phyloP scores from a whole-genome alignment of 148 eudicot genomes.

The Vaccinium darrowii region DNA sequence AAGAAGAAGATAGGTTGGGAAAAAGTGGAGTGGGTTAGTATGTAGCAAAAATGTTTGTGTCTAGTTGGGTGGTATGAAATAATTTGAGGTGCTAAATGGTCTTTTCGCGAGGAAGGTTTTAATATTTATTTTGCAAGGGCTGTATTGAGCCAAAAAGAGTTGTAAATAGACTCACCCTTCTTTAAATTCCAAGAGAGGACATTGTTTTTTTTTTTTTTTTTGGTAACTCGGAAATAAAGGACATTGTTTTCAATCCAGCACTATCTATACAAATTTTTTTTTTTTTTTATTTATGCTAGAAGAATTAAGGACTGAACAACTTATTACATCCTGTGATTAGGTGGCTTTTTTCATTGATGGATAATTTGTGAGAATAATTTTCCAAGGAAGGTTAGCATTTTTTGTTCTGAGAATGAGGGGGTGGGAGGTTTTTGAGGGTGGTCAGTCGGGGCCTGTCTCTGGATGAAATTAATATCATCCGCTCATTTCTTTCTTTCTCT shows the following conservation, averaged over 20 bases:
- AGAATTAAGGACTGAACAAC: not conserved
- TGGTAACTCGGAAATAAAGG: not conserved
- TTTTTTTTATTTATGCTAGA: not conserved
- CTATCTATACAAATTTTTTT: too few species aligned
- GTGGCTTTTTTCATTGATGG: not conserved
- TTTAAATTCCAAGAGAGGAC: not conserved
- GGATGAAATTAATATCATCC: not conserved
- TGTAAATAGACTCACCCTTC: not conserved
- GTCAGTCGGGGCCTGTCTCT: not conserved
- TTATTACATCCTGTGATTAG: not conserved
- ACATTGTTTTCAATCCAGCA: not conserved
- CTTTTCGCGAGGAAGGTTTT: too few species aligned
- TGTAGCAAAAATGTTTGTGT: too few species aligned
- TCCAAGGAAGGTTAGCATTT: not conserved
- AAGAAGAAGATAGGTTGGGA: too few species aligned
- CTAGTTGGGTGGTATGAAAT: too few species aligned
- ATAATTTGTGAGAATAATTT: not conserved
- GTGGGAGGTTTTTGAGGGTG: conserved; percentile 16
- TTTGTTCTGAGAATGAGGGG: not conserved
- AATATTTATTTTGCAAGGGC: too few species aligned
- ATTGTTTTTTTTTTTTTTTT: too few species aligned
- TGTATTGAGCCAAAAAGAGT: too few species aligned
- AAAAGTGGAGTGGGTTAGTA: too few species aligned
- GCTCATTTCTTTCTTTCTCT: not conserved
- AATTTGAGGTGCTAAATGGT: too few species aligned